Base-by-base conservation (phyloP, 805 yeast genomes). In the Sugiyamaella chiloensis region DNA sequence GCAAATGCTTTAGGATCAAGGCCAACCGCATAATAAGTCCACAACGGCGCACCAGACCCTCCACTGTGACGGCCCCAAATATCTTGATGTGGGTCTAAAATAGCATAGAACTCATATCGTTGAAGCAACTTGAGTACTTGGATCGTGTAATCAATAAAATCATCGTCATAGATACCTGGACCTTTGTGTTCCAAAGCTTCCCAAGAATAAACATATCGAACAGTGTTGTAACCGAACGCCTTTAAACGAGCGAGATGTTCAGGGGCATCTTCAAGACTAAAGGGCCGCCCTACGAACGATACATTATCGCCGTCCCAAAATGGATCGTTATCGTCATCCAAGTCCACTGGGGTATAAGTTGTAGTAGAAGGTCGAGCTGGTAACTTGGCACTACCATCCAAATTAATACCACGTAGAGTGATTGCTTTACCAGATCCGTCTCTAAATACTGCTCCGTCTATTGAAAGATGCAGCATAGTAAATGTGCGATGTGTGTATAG, bases 11-110 rank as follows among this genome's bases (percentile, higher is more conserved):
- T 51, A 16, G 95, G 95, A 50, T 90, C 78, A 41, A 90, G 68
- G 0, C 96, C 96, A 1, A 90, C 95, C n/a, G 91, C 90, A 57
- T 84, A 82, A 6, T 88, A 66, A 0, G 96, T 89, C 97, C 97
- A 89, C 61, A 85, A 56, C 0, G 97, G 96, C 5, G 96, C 96
- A 16, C 97, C 97, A 48, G 87, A 81, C 1, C 97, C 97, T 4
- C 97, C 96, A n/a, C 80, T 70, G 61, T 73, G 85, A 47, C 96
- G 75, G 1, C 93, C 83, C 97, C 97, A 89, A 19, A 84, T 93
- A 63, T 89, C 97, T 63, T 89, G 97, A 65, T 89, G 97, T 0
- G 95, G 87, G 60, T 89, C 96, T 50, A 90, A 59, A 53, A 86
- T 80, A 9, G 89, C 87, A 58, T 86, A 87, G 19, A 89, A 64